Evolutionary conservation across 345 rosid genomes (phyloP).

Genomic region (Excoecaria agallocha): DNA sequence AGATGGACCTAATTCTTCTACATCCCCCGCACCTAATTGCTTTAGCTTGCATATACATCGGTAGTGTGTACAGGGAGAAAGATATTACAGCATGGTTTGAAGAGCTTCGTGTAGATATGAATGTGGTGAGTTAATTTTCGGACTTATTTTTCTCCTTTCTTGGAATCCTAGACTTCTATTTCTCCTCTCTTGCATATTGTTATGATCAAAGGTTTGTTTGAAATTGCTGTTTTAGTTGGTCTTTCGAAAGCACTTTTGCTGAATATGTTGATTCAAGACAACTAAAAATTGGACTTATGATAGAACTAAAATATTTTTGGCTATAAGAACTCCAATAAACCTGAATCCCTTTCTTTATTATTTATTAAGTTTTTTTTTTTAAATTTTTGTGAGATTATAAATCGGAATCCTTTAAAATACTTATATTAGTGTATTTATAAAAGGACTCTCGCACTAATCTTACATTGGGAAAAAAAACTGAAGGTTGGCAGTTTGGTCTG

Average conservation of each 20-base stretch:
- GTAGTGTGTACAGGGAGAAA: slow-evolving; percentile 68
- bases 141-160: neutral
- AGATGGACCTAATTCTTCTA: slow-evolving; percentile 85
- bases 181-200: too few species aligned
- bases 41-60: slow-evolving; percentile 88
- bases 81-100: slow-evolving; percentile 93
- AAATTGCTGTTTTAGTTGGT: too few species aligned
- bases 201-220: too few species aligned
- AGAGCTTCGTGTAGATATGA: slow-evolving; percentile 97
- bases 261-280: neutral
- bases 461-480: neutral
- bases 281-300: neutral
- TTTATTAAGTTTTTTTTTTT: too few species aligned
- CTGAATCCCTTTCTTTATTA: neutral
- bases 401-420: neutral
- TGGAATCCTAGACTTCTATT: too few species aligned
- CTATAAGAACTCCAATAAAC: too few species aligned
- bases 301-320: too few species aligned
- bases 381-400: neutral
- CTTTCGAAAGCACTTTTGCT: too few species aligned
- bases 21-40: slow-evolving; percentile 90
- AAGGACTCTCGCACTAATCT: neutral
- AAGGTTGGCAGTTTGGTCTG: neutral
- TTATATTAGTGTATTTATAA: neutral
- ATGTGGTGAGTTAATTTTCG: slow-evolving; percentile 56